Evolutionary conservation across 306 rosid species (phyloP).

Genomic region (Cicer pinnatifidum): DNA sequence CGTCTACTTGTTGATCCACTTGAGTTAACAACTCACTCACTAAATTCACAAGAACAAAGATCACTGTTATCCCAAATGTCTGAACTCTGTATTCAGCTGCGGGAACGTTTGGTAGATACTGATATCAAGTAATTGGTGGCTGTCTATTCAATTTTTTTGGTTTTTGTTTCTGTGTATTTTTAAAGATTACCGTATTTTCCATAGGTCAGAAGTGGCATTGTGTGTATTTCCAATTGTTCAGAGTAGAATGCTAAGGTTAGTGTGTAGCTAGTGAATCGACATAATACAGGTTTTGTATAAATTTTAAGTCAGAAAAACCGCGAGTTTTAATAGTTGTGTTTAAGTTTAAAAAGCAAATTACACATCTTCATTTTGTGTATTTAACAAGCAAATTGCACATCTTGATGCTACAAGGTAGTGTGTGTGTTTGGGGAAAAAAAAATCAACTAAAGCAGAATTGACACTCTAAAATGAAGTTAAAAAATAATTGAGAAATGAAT

Average conservation of each 20-base stretch:
- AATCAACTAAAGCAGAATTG: not conserved
- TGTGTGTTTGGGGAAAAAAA: not conserved
- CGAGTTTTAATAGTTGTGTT: not conserved
- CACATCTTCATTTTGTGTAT: not conserved
- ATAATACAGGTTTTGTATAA: conserved; percentile 43
- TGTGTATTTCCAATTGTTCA: conserved; percentile 20
- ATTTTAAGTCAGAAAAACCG: conserved; percentile 20
- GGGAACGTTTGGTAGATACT: conserved; percentile 47
- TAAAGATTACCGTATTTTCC: conserved; percentile 8
- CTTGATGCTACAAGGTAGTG: not conserved
- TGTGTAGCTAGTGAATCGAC: conserved; percentile 41
- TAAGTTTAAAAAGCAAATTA: conserved; percentile 3
- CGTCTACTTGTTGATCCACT: conserved; percentile 57
- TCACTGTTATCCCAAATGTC: conserved; percentile 62
- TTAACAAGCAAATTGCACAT: not conserved
- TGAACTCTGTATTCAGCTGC: conserved; percentile 57
- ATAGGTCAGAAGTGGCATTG: conserved; percentile 3
- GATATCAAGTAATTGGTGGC: conserved; percentile 40
- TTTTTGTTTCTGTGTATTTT: conserved; percentile 30
- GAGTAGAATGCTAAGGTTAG: conserved; percentile 1
- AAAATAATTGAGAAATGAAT: not conserved
- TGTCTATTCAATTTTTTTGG: conserved; percentile 20
- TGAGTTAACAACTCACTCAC: conserved; percentile 47
- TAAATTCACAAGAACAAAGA: conserved; percentile 56
- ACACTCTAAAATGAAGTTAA: not conserved